Conservation (phyloP, 192 early-diverging fungal species). For the Gaertneriomyces semiglobifer region DNA sequence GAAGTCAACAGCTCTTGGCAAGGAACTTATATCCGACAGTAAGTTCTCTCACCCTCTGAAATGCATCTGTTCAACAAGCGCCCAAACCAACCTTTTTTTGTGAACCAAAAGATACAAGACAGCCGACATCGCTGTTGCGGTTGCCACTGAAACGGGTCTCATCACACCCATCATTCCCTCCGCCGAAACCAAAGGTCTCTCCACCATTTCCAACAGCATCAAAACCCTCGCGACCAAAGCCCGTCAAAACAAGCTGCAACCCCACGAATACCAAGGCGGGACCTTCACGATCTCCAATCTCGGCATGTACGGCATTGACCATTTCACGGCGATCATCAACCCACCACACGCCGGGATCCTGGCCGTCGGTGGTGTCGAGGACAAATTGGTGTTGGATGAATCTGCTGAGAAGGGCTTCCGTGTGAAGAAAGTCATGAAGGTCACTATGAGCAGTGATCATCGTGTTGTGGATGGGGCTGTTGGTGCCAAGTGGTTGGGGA, state of each 20-base stretch:
- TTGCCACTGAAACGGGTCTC: conserved; percentile 84
- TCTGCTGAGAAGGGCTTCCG: conserved; percentile 48
- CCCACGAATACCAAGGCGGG: conserved; percentile 97
- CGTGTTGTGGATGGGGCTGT: conserved; percentile 95
- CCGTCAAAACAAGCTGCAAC: conserved; percentile 81
- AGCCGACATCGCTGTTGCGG: conserved; percentile 93
- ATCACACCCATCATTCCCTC: conserved; percentile 90
- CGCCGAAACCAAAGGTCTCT: conserved; percentile 83
- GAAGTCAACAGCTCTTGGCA: conserved; percentile 91
- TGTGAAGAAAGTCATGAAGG: conserved; percentile 51
- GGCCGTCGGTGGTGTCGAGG: conserved; percentile 80
- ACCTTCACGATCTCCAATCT: conserved; percentile 97
- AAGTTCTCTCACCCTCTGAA: conserved; percentile 19
- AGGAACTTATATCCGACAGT: conserved; percentile 87
- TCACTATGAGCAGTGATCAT: conserved; percentile 89
- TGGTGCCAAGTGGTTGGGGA: conserved; percentile 84
- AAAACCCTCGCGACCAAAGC: conserved; percentile 82
- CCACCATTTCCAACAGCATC: conserved; percentile 78
- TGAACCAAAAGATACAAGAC: conserved; percentile 63
- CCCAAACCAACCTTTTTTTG: neutral
- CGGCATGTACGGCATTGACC: conserved; percentile 92
- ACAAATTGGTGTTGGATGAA: conserved; percentile 58
- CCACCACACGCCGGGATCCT: conserved; percentile 91
- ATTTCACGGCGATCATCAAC: conserved; percentile 98
- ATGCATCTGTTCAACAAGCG: neutral